These are phyloP conservation scores for Aureobasidium sp. DNA, from an alignment of 2,329 filamentous ascomycete species.

Conservation along the genomic window DNA sequence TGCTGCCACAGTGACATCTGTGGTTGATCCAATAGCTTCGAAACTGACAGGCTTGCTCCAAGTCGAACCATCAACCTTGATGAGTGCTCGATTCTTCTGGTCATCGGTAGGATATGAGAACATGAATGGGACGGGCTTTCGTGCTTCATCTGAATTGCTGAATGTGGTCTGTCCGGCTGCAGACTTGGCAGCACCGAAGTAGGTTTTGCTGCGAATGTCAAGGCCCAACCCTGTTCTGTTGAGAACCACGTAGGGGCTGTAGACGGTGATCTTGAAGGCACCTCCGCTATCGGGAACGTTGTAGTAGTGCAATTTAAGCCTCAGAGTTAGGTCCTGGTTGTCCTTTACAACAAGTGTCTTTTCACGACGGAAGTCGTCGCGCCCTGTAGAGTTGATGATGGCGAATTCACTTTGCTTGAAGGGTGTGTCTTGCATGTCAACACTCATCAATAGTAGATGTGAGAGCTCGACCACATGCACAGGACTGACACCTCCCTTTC, in stretches of 20 bases:
- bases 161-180: constrained; percentile 72
- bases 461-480: constrained; percentile 96
- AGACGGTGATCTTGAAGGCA: constrained; percentile 91
- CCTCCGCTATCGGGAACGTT: constrained; percentile 85
- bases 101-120: constrained; percentile 89
- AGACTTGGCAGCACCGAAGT: constrained; percentile 72
- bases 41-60: constrained; percentile 99
- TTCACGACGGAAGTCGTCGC: constrained; percentile 84
- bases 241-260: constrained; percentile 86
- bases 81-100: constrained; percentile 76
- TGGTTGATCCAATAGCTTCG: constrained; percentile 89
- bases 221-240: constrained; percentile 93
- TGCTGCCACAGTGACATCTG: constrained; percentile 77
- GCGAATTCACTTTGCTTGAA: constrained; percentile 95
- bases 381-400: constrained; percentile 84
- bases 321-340: constrained; percentile 66
- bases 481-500: constrained; percentile 92
- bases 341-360: constrained; percentile 74
- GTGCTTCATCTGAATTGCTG: constrained; percentile 47
- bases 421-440: constrained; percentile 93
- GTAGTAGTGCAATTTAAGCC: constrained; percentile 83
- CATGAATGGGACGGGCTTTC: constrained; percentile 86
- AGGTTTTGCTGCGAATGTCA: constrained; percentile 78
- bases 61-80: constrained; percentile 80
- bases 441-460: constrained; percentile 80